phyloP scores from a whole-genome alignment of 768 basidiomycete genomes.

The Hemileccinum rubropunctum region DNA sequence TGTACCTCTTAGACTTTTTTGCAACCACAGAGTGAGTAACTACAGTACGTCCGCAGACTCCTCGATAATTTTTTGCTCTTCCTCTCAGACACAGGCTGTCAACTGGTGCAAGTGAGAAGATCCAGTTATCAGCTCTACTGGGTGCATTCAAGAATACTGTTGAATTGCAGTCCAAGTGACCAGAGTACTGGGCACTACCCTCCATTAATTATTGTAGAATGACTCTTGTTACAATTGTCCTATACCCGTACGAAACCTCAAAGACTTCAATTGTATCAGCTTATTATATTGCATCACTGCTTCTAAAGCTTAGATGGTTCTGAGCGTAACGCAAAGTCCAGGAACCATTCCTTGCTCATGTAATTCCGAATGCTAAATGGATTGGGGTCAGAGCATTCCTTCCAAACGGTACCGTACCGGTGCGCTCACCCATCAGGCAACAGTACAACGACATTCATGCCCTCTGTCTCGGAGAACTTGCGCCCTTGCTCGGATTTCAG shows the following conservation, averaged over 20 bases:
- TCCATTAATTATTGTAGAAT: no score
- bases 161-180: conserved; percentile 58
- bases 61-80: not conserved
- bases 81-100: conserved; percentile 78
- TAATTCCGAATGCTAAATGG: conserved; percentile 79
- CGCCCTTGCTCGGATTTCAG: conserved; percentile 68
- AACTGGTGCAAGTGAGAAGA: conserved; percentile 90
- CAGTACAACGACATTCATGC: conserved; percentile 85
- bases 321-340: conserved; percentile 58
- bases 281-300: no score
- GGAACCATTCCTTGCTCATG: conserved; percentile 92
- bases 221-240: no score
- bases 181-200: not conserved
- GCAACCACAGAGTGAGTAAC: conserved; percentile 89
- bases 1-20: conserved; percentile 89
- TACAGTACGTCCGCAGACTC: not conserved
- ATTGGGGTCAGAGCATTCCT: not conserved
- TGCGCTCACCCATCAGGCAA: conserved; percentile 81
- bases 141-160: conserved; percentile 94
- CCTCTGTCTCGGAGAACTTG: conserved; percentile 59
- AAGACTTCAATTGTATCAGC: no score
- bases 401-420: not conserved
- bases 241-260: no score
- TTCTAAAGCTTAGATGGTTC: conserved; percentile 42
- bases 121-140: conserved; percentile 88